Conservation (phyloP, 257 asterid species). For the Gentiana macrophylla region DNA sequence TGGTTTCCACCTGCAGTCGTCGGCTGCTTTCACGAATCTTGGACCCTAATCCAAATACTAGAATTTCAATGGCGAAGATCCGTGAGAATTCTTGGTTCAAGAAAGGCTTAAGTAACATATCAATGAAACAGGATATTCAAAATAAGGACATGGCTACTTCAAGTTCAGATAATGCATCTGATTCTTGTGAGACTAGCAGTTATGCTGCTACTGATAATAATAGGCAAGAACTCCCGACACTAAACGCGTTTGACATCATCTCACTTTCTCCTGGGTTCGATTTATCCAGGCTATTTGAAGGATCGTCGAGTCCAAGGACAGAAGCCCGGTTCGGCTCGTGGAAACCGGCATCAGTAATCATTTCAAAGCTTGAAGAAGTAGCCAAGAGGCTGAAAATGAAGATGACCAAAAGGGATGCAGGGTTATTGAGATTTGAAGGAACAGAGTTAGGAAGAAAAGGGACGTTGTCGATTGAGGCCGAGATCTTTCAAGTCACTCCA, state of each 20-base stretch:
- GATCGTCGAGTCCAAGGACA: constrained; percentile 25
- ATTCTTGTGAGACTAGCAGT: constrained; percentile 8
- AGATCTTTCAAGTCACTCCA: constrained; percentile 54
- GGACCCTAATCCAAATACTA: constrained; percentile 59
- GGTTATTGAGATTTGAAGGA: constrained; percentile 44
- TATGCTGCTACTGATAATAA: not conserved
- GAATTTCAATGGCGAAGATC: constrained; percentile 60
- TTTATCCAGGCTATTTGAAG: constrained; percentile 62
- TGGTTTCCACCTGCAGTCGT: constrained; percentile 58
- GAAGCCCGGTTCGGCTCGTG: constrained; percentile 48
- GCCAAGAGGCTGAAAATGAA: constrained; percentile 49
- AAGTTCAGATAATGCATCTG: constrained; percentile 10
- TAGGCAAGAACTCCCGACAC: constrained; percentile 28
- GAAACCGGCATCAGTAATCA: constrained; percentile 39
- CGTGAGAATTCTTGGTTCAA: constrained; percentile 58
- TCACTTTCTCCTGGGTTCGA: constrained; percentile 72
- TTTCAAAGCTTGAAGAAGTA: constrained; percentile 60
- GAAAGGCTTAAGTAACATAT: constrained; percentile 25
- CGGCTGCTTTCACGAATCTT: constrained; percentile 45
- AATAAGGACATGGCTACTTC: constrained; percentile 7
- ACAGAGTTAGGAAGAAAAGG: constrained; percentile 53
- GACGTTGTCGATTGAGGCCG: constrained; percentile 52
- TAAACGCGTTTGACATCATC: constrained; percentile 80
- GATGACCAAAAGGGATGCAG: constrained; percentile 49
- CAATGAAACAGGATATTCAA: constrained; percentile 3